These are phyloP conservation scores for Aspergillus coremiiformis DNA, from an alignment of 495 filamentous ascomycete species.

Conservation along the genomic window DNA sequence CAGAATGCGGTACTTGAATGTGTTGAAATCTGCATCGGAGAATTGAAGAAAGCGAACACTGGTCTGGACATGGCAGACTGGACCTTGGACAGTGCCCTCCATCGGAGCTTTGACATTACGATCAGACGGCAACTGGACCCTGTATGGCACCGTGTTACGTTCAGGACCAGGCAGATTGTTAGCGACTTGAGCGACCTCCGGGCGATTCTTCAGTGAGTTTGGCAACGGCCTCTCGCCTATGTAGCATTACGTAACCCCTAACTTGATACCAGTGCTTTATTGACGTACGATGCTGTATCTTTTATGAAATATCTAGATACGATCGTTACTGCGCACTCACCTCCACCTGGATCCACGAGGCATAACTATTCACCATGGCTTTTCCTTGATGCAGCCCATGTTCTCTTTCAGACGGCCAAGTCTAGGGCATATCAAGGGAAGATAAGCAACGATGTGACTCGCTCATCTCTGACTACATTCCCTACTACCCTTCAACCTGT, in stretches of 20 bases:
- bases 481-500: conserved; percentile 75
- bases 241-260: conserved; percentile 7
- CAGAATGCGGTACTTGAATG: conserved; percentile 94
- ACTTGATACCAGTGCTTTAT: conserved; percentile 44
- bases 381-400: conserved; percentile 90
- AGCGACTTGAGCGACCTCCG: conserved; percentile 79
- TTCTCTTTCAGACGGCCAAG: conserved; percentile 87
- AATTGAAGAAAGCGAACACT: conserved; percentile 81
- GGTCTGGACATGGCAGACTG: conserved; percentile 95
- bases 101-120: conserved; percentile 85
- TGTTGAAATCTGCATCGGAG: conserved; percentile 86
- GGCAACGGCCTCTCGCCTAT: background rate
- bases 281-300: conserved; percentile 83
- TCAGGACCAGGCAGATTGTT: conserved; percentile 89
- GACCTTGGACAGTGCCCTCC: conserved; percentile 91
- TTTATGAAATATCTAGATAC: conserved; percentile 93
- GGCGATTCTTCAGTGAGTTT: conserved; percentile 66
- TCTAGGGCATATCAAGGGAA: conserved; percentile 79
- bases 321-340: conserved; percentile 82
- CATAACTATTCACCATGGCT: conserved; percentile 94
- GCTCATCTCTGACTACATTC: conserved; percentile 33
- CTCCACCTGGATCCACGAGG: conserved; percentile 77
- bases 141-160: conserved; percentile 94
- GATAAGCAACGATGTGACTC: conserved; percentile 37
- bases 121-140: conserved; percentile 87